A percentile compares a stretch with the other conserved stretches of the same genome.
phyloP scores from a whole-genome alignment of 306 rosid species.

The Vigna angularis region DNA sequence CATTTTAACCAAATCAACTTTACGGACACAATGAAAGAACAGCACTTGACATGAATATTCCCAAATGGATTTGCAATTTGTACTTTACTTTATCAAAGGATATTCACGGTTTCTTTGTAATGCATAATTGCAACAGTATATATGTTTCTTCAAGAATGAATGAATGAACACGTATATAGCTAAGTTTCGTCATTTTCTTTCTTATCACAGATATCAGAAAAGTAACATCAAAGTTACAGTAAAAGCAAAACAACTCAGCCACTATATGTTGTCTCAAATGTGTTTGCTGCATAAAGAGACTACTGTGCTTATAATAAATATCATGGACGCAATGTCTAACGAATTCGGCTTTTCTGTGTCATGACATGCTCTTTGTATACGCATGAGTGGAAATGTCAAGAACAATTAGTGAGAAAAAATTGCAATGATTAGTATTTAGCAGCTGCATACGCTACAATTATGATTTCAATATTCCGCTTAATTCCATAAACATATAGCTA shows the following conservation, averaged over 20 bases:
- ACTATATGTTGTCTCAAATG: slow-evolving; percentile 36
- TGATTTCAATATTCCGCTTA: background rate
- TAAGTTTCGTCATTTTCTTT: slow-evolving; percentile 36
- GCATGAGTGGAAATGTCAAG: background rate
- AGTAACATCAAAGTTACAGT: slow-evolving; percentile 33
- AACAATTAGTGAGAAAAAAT: background rate
- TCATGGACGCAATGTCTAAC: background rate
- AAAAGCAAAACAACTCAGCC: slow-evolving; percentile 42
- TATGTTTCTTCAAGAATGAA: slow-evolving; percentile 29
- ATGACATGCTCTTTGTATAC: slow-evolving; percentile 8
- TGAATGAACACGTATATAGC: slow-evolving; percentile 2
- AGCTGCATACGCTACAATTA: background rate
- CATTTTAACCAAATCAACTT: slow-evolving; percentile 47
- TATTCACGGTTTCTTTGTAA: slow-evolving; percentile 36
- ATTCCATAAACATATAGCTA: background rate
- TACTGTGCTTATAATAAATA: background rate
- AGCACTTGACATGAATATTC: slow-evolving; percentile 55
- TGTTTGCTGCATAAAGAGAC: background rate
- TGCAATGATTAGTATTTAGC: background rate
- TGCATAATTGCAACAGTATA: slow-evolving; percentile 36
- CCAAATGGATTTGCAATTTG: slow-evolving; percentile 48
- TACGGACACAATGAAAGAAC: slow-evolving; percentile 20
- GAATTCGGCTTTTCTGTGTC: background rate
- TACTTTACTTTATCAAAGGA: slow-evolving; percentile 46
- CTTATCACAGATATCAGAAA: slow-evolving; percentile 3